Percentiles rank a stretch among this genome's conserved stretches.
phyloP scores from a whole-genome alignment of 2,329 filamentous ascomycete species.

The Fusarium sp. region DNA sequence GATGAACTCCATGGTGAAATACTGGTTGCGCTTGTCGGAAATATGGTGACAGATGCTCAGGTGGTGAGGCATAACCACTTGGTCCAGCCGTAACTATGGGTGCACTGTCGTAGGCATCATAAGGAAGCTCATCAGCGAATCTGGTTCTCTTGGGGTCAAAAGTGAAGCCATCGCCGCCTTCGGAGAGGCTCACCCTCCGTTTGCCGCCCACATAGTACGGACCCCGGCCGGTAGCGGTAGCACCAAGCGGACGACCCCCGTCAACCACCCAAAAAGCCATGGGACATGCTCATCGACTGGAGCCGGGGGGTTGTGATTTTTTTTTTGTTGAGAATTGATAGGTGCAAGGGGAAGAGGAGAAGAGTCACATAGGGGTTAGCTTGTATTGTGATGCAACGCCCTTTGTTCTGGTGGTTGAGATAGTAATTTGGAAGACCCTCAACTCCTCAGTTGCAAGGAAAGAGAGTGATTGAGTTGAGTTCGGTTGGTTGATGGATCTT shows the following conservation, averaged over 20 bases:
- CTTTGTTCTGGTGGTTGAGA: neutral
- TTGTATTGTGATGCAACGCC: neutral
- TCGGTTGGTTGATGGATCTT: constrained; percentile 10
- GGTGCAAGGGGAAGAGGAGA: constrained; percentile 20
- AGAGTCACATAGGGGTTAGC: constrained; percentile 32
- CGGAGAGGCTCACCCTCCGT: constrained; percentile 57
- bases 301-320: constrained; percentile 22
- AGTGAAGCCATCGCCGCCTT: constrained; percentile 51
- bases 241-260: constrained; percentile 51
- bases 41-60: constrained; percentile 8
- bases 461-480: constrained; percentile 14
- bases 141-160: constrained; percentile 47
- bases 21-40: constrained; percentile 17
- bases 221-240: constrained; percentile 39
- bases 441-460: constrained; percentile 13
- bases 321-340: constrained; percentile 35
- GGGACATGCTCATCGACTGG: constrained; percentile 55
- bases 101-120: constrained; percentile 31
- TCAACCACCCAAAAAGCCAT: constrained; percentile 60
- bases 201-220: constrained; percentile 57
- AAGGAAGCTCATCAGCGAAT: constrained; percentile 35
- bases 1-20: constrained; percentile 20
- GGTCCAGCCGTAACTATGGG: constrained; percentile 21
- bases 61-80: constrained; percentile 17
- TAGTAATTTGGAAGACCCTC: neutral